Evolutionary conservation across 1,284 basidiomycete species (phyloP), one percentile per base, ranked within the genome.

Genomic region (Leccinum griseonigrum): DNA sequence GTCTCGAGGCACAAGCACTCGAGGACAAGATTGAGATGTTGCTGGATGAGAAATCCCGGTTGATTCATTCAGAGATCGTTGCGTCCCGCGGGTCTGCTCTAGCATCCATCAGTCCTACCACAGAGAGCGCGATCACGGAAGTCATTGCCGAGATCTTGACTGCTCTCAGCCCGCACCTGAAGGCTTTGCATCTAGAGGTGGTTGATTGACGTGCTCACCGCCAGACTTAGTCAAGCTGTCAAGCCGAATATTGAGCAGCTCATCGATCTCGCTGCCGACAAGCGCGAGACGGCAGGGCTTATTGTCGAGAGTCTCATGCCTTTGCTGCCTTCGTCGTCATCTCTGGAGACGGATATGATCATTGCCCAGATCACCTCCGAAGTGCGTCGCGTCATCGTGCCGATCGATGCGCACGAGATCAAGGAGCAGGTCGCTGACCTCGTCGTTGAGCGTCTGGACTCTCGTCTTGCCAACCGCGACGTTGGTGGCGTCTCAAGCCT

Each of bases 171-270:
- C 91, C 91, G 0, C 79, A 84, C 56, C 75, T 93, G 13, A 74
- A 78, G 3, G 78, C 84, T 1, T 69, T 88, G 26, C 85, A 82
- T 36, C 76, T 82, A 22, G 88, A 90, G 56, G 78, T 84, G 11
- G 79, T 93, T 57, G 90, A 94, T 70, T 90, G 89, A 92, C 50
- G 80, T 81, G 63, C 78, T 94, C 61, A 94, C 91, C 1, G 78
- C 77, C 38, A 84, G 85, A 66, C 83, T 94, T 14, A 83, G 88
- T 14, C 89, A 93, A 72, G 89, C 91, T 1, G 91, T 94, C 68
- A 93, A 93, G 69, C 91, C 92, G 8, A 89, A 93, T 67, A 92
- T 94, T 26, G 84, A 88, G 2, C 91, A 94, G 68, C 84, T 94
- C 63, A 93, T 94, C 64, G 91, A 94, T 71, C 82, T 94, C 56